phyloP scores from a whole-genome alignment of 1,139 yeast genomes.

The Citeromyces hawaiiensis region DNA sequence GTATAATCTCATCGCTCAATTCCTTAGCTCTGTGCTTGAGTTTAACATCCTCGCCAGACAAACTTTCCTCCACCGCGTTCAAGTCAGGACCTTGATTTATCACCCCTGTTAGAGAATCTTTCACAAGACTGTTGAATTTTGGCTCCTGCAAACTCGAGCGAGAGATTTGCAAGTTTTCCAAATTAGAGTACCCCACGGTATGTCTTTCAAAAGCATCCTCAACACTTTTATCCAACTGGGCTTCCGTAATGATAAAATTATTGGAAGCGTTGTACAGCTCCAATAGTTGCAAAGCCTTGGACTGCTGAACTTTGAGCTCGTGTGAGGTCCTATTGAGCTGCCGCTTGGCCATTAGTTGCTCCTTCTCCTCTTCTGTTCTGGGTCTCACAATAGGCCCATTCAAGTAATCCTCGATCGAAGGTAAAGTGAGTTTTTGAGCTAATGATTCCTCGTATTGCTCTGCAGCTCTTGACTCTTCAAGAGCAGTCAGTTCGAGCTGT shows the following conservation, averaged over 20 bases:
- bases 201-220: slow-evolving; percentile 20
- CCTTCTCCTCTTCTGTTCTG: slow-evolving; percentile 56
- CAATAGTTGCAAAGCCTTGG: slow-evolving; percentile 42
- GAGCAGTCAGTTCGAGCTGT: slow-evolving; percentile 17
- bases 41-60: slow-evolving; percentile 1
- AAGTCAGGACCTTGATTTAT: slow-evolving; percentile 2
- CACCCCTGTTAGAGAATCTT: neutral
- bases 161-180: neutral
- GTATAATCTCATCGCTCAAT: neutral
- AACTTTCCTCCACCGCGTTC: slow-evolving; percentile 1
- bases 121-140: neutral
- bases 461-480: slow-evolving; percentile 15
- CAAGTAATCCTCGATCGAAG: slow-evolving; percentile 62
- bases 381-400: slow-evolving; percentile 58
- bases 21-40: neutral
- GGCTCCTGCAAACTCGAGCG: neutral
- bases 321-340: slow-evolving; percentile 33
- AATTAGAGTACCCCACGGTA: neutral
- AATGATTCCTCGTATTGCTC: slow-evolving; percentile 25
- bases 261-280: slow-evolving; percentile 63
- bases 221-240: slow-evolving; percentile 43
- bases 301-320: slow-evolving; percentile 27
- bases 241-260: slow-evolving; percentile 52
- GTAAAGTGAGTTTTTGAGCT: slow-evolving; percentile 58
- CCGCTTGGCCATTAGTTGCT: slow-evolving; percentile 35